These are phyloP conservation scores for Closterium sp. DNA, from an alignment of 139 green algal species.

Conservation along the genomic window DNA sequence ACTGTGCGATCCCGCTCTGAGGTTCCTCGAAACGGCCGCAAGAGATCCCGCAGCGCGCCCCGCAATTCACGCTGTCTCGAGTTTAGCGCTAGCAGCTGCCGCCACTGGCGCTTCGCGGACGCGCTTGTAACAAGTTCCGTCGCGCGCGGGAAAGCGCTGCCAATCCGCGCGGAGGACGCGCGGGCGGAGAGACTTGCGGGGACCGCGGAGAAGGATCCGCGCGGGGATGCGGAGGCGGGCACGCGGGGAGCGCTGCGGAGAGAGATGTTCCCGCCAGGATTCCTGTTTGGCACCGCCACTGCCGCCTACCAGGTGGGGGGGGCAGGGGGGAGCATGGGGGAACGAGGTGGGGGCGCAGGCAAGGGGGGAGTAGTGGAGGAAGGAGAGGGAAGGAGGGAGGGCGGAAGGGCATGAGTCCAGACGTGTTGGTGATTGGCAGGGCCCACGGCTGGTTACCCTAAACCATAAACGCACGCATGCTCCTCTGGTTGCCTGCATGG, in stretches of 20 bases:
- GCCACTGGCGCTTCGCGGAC: background rate
- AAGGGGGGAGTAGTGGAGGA: background rate
- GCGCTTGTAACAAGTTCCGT: background rate
- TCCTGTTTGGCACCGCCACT: slow-evolving; percentile 26
- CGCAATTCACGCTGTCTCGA: background rate
- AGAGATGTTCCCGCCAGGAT: slow-evolving; percentile 11
- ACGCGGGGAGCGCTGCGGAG: background rate
- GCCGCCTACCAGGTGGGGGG: slow-evolving; percentile 24
- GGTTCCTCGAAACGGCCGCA: background rate
- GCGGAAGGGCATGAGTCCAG: background rate
- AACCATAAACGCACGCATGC: background rate
- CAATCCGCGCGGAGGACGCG: background rate
- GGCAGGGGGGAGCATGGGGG: background rate
- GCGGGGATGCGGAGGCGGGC: background rate
- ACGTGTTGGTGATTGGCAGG: background rate
- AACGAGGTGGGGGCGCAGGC: no score
- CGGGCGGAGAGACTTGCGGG: background rate
- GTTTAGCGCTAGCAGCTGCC: background rate
- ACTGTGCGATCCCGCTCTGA: background rate
- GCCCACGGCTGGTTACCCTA: background rate
- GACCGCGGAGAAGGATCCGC: background rate
- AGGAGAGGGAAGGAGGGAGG: background rate
- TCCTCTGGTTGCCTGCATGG: background rate
- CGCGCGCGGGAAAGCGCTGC: background rate
- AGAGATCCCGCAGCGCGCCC: background rate